Evolutionary conservation across 2,329 filamentous ascomycete genomes (phyloP), one percentile per base, ranked within the genome.

Genomic region (Helotiales sp.): DNA sequence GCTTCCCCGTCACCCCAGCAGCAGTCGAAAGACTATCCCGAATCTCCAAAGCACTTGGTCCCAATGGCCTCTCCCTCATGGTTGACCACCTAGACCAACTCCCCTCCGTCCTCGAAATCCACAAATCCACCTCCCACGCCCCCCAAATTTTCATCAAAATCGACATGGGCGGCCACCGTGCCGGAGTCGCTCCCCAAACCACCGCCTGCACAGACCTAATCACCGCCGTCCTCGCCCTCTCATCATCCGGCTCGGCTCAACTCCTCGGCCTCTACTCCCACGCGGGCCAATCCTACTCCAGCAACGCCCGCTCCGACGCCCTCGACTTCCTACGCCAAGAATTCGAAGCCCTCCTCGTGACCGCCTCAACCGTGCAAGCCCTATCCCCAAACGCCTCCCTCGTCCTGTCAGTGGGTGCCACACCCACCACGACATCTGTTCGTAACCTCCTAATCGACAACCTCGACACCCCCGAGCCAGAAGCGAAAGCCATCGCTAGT

Each of bases 241-340:
- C 81, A n/a, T 68, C 69, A 2, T 68, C 67, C 1, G 75, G 75
- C 3, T 52, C 54, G 9, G 70, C 72, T 57, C 60, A 71, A 19
- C 73, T 93, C 5, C 74, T 81, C 3, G 90, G 90, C 0, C 74
- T 93, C 22, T 93, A 93, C 72, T 81, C 81, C 2, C 90, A 93
- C 71, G 86, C 86, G 6, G 88, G 89, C 1, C 81, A 90, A 63
- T 90, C 86, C 19, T 93, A 95, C 70, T 76, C 70, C 29, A 77
- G 77, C 0, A 78, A 75, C 24, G 79, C 79, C 0, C 78, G 83
- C 2, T 73, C 76, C 6, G 80, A 85, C 61, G 87, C 88, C 1
- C 78, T 90, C 64, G 71, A 77, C 0, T 79, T 81, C 52, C 74
- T 92, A 9, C 77, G 77, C 1, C 74, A 75, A 8, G 89, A 93